These are phyloP conservation scores for Pleurotus pulmonarius DNA, from an alignment of 768 basidiomycete genomes.

Conservation along the genomic window DNA sequence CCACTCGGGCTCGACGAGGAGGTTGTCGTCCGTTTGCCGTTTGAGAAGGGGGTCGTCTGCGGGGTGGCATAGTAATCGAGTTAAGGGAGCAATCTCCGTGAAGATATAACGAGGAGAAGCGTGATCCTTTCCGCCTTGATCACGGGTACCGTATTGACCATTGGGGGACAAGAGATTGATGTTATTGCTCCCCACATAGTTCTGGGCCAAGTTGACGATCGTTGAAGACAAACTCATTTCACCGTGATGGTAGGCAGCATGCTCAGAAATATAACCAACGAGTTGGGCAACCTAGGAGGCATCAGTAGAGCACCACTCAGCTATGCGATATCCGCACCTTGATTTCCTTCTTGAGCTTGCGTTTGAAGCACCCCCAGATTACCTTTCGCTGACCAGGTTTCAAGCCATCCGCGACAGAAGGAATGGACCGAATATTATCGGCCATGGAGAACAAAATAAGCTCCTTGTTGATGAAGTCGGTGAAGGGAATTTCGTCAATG, in stretches of 20 bases:
- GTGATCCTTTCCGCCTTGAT: conserved; percentile 91
- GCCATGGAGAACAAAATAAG: conserved; percentile 99
- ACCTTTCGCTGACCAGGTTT: conserved; percentile 99
- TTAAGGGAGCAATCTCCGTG: conserved; percentile 73
- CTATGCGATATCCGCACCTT: conserved; percentile 47
- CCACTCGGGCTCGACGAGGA: conserved; percentile 87
- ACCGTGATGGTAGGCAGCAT: conserved; percentile 96
- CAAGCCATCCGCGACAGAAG: conserved; percentile 88
- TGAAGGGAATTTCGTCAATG: conserved; percentile 78
- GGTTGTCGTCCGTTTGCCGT: conserved; percentile 82
- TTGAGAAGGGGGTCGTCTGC: conserved; percentile 85
- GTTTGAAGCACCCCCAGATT: conserved; percentile 93
- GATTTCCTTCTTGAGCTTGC: conserved; percentile 87
- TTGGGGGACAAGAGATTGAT: conserved; percentile 82
- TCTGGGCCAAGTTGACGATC: conserved; percentile 91
- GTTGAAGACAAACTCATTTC: conserved; percentile 84
- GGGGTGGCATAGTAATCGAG: conserved; percentile 75
- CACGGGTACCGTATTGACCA: conserved; percentile 96
- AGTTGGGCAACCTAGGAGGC: conserved; percentile 81
- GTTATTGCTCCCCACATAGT: conserved; percentile 95
- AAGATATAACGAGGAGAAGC: conserved; percentile 96
- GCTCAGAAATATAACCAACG: conserved; percentile 91
- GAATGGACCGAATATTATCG: conserved; percentile 97
- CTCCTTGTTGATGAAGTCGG: conserved; percentile 98
- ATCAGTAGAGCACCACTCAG: neutral